Evolutionary conservation across 225 moss, liverwort and hornwort species (phyloP).

Genomic region (Lunularia cruciata): DNA sequence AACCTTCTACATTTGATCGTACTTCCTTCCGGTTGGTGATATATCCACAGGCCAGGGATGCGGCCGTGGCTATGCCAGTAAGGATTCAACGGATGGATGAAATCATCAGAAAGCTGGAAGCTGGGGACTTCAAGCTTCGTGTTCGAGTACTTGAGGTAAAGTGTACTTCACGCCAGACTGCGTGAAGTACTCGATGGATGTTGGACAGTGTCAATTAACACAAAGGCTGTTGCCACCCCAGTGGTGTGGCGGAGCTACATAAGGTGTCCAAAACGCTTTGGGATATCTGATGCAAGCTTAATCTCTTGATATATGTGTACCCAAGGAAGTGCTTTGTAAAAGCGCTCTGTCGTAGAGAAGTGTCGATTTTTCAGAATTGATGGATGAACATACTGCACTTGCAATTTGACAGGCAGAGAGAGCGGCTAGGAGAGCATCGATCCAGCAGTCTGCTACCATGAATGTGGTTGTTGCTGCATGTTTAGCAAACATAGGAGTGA

Average conservation of each 20-base stretch:
- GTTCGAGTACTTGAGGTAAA: slow-evolving; percentile 85
- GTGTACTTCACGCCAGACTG: neutral
- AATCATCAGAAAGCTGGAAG: slow-evolving; percentile 84
- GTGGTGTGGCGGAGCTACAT: no score
- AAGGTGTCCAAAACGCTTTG: no score
- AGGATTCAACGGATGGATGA: slow-evolving; percentile 92
- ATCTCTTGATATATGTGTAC: no score
- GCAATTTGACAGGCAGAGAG: slow-evolving; percentile 96
- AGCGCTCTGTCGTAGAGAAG: no score
- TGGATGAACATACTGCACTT: no score
- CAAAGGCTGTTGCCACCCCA: no score
- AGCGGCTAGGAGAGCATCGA: slow-evolving; percentile 80
- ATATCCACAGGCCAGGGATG: slow-evolving; percentile 75
- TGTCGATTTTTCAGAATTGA: no score
- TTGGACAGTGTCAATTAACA: neutral
- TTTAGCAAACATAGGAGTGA: slow-evolving; percentile 82
- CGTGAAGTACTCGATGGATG: neutral
- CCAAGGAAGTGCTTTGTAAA: no score
- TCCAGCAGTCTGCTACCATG: slow-evolving; percentile 76
- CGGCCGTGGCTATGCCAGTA: slow-evolving; percentile 81
- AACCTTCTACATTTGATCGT: no score
- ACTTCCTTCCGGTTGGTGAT: no score
- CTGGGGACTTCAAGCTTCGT: slow-evolving; percentile 91
- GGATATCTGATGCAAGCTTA: no score
- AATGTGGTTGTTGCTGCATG: slow-evolving; percentile 70